Percentiles rank a stretch among this genome's conserved stretches.
Conservation (phyloP, 495 filamentous ascomycete species). For the Annulohypoxylon stygium region DNA sequence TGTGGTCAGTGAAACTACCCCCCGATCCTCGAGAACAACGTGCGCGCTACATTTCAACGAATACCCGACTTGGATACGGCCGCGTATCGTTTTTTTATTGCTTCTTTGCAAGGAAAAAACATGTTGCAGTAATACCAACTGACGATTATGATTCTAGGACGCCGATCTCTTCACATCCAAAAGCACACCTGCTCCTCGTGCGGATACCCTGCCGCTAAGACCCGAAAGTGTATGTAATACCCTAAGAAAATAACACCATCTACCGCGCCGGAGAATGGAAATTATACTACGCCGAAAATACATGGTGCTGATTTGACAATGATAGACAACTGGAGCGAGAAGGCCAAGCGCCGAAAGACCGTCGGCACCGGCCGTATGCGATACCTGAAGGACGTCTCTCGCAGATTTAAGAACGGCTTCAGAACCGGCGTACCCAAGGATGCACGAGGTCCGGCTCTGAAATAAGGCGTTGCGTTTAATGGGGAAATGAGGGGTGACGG, state of each 20-base stretch:
- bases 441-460: slow-evolving; percentile 71
- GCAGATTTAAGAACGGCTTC: slow-evolving; percentile 97
- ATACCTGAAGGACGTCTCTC: slow-evolving; percentile 88
- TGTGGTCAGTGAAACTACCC: slow-evolving; percentile 78
- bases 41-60: background rate
- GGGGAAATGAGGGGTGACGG: slow-evolving; percentile 47
- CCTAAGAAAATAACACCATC: background rate
- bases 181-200: slow-evolving; percentile 98
- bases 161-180: slow-evolving; percentile 98
- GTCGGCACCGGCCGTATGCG: slow-evolving; percentile 94
- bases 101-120: background rate
- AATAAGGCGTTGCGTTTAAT: slow-evolving; percentile 41
- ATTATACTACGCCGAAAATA: slow-evolving; percentile 25
- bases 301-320: slow-evolving; percentile 24
- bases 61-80: slow-evolving; percentile 9
- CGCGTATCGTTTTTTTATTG: background rate
- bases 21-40: slow-evolving; percentile 12
- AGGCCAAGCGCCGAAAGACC: slow-evolving; percentile 99
- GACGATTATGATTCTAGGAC: slow-evolving; percentile 67
- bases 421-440: slow-evolving; percentile 89
- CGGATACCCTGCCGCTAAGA: slow-evolving; percentile 97
- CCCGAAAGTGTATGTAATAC: slow-evolving; percentile 91
- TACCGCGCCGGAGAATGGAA: slow-evolving; percentile 23
- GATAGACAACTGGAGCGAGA: slow-evolving; percentile 98
- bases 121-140: slow-evolving; percentile 42